phyloP scores from a whole-genome alignment of 1,284 basidiomycete genomes.

The Somion occarium region DNA sequence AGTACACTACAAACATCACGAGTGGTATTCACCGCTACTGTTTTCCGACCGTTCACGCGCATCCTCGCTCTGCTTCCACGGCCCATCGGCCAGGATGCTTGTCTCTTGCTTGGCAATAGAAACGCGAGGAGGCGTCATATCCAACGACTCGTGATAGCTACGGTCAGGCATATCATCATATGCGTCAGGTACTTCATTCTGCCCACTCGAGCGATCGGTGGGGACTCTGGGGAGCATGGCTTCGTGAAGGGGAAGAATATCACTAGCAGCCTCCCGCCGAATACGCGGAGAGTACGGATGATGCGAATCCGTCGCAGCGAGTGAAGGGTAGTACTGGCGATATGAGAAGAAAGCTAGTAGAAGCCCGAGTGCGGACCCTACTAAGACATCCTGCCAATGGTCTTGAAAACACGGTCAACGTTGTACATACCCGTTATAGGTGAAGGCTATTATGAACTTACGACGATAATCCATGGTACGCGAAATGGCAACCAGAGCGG shows the following conservation, averaged over 20 bases:
- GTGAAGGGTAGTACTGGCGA: conserved; percentile 73
- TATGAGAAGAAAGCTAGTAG: conserved; percentile 75
- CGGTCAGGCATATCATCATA: neutral
- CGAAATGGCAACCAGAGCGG: conserved; percentile 86
- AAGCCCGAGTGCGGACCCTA: conserved; percentile 76
- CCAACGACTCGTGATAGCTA: neutral
- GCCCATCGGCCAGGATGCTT: neutral
- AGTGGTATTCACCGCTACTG: no score
- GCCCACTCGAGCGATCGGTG: neutral
- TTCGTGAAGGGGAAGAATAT: neutral
- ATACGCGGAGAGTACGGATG: conserved; percentile 74
- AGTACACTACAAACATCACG: no score
- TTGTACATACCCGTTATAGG: neutral
- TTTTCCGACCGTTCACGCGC: no score
- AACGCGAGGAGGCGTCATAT: neutral
- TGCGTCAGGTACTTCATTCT: neutral
- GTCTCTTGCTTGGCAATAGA: neutral
- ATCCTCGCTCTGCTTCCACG: neutral
- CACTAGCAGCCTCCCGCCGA: conserved; percentile 32
- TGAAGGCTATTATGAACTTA: conserved; percentile 30
- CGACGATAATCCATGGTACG: conserved; percentile 88
- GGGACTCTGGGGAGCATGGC: neutral
- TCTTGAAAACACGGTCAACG: conserved; percentile 37
- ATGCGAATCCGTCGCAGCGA: conserved; percentile 58
- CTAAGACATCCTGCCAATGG: conserved; percentile 86